These are phyloP conservation scores for Colletotrichum sp. DNA, from an alignment of 2,329 filamentous ascomycete species.

Conservation along the genomic window DNA sequence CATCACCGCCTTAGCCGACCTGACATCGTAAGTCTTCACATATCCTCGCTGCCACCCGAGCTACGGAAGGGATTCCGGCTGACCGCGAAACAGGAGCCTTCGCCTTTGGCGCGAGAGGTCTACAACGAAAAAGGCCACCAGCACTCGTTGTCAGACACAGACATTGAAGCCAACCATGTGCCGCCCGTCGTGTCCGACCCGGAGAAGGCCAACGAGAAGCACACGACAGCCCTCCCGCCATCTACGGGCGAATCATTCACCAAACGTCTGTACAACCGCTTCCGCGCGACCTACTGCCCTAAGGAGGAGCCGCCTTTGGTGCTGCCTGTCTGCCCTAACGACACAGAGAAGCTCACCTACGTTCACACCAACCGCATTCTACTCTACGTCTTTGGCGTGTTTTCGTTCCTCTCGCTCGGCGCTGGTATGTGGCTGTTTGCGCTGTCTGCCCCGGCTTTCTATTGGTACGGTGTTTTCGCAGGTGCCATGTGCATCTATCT, in stretches of 20 bases:
- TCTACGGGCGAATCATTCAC: slow-evolving; percentile 14
- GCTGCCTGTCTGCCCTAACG: slow-evolving; percentile 39
- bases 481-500: slow-evolving; percentile 44
- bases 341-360: slow-evolving; percentile 43
- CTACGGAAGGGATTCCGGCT: background rate
- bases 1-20: slow-evolving; percentile 19
- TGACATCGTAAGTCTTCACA: slow-evolving; percentile 9
- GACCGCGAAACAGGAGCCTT: slow-evolving; percentile 5
- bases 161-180: slow-evolving; percentile 8
- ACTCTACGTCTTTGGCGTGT: slow-evolving; percentile 43
- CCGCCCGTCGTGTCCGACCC: slow-evolving; percentile 8
- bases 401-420: slow-evolving; percentile 43
- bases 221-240: slow-evolving; percentile 2
- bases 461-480: slow-evolving; percentile 43
- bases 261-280: slow-evolving; percentile 27
- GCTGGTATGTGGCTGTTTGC: slow-evolving; percentile 48
- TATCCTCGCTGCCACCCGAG: background rate
- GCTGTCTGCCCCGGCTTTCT: slow-evolving; percentile 36
- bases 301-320: slow-evolving; percentile 35
- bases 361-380: slow-evolving; percentile 42
- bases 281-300: slow-evolving; percentile 37
- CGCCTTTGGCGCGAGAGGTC: slow-evolving; percentile 16
- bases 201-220: slow-evolving; percentile 16
- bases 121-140: slow-evolving; percentile 14
- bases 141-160: slow-evolving; percentile 9